A percentile compares a stretch with the other conserved stretches of the same genome.
These are phyloP conservation scores for Globisporangium paddicum DNA, from an alignment of 352 stramenopile species.

Conservation along the genomic window DNA sequence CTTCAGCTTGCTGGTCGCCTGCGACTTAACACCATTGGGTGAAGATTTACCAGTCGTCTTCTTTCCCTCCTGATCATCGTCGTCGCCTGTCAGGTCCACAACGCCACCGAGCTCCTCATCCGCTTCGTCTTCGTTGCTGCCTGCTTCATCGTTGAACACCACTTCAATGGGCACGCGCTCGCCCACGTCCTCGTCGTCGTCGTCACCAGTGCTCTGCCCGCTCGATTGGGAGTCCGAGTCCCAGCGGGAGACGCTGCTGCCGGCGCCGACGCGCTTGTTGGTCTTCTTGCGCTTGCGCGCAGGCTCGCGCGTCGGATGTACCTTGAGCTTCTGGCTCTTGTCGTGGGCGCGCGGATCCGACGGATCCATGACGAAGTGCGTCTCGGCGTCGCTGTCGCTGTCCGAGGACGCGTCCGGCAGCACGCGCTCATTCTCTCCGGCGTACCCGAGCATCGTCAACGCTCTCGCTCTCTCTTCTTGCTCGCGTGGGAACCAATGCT, in stretches of 20 bases:
- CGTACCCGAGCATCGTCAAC: slow-evolving; percentile 24
- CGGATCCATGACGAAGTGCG: slow-evolving; percentile 65
- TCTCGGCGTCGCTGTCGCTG: slow-evolving; percentile 40
- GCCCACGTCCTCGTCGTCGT: slow-evolving; percentile 32
- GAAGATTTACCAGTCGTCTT: neutral
- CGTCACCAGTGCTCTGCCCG: slow-evolving; percentile 1
- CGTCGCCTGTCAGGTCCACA: slow-evolving; percentile 17
- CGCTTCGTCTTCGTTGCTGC: slow-evolving; percentile 7
- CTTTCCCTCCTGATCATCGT: neutral
- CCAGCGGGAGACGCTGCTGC: slow-evolving; percentile 35
- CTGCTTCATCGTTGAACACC: slow-evolving; percentile 12
- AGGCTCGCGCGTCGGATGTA: slow-evolving; percentile 25
- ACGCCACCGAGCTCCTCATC: slow-evolving; percentile 21
- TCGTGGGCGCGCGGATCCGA: slow-evolving; percentile 69
- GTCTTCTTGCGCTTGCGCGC: slow-evolving; percentile 17
- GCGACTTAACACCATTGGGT: neutral
- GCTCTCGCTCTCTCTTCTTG: neutral
- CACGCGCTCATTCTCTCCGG: slow-evolving; percentile 25
- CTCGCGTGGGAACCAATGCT: slow-evolving; percentile 11
- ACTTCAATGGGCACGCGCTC: slow-evolving; percentile 29
- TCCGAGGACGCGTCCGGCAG: slow-evolving; percentile 27
- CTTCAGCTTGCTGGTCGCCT: slow-evolving; percentile 22
- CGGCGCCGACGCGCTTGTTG: slow-evolving; percentile 2
- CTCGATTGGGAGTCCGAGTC: slow-evolving; percentile 47
- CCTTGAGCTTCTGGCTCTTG: slow-evolving; percentile 19